Base-by-base conservation (phyloP, 495 filamentous ascomycete genomes). In the Astrothelium macrocarpum region DNA sequence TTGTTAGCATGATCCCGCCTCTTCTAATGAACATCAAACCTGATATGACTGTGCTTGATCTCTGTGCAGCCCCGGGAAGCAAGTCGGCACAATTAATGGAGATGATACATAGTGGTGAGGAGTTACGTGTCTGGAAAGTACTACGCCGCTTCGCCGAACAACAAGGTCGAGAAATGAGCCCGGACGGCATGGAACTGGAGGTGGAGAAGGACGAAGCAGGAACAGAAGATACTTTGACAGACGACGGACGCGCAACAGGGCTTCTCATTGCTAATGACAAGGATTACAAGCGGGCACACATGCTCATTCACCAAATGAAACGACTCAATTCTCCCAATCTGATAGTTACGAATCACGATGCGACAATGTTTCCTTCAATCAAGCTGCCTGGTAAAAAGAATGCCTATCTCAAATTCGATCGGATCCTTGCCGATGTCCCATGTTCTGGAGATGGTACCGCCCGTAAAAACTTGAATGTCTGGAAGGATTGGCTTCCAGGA, bases 1-100 rank as follows among this genome's bases (percentile, higher is more conserved):
- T 93, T 25, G 94, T 98, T 65, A 95, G 90, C 80, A 98, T 98
- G 94, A 96, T 98, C 66, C 94, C 94, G 28, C 95, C 95, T 26
- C 84, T 97, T 59, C 78, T 97, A 64, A 89, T 97, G 82, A 93
- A 96, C 71, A 76, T 96, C 32, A 83, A 83, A 60, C 91, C 95
- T 23, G 90, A 91, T 39, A 96, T 97, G 89, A 84, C 84, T 10
- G 91, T 96, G 12, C 76, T 98, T 70, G 94, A 98, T 74, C 83
- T 98, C 79, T 98, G 94, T 75, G 94, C 94, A 64, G 94, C 94
- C 0, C 94, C 94, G 5, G 94, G 94, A 25, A 96, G 91, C 78
- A 98, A 98, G 80, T 89, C 92, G 18, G 90, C 91, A 26, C 94
- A 98, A 78, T 75, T 98, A 42, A 86, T 97, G 65, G 94, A 98